Evolutionary conservation across 2,329 filamentous ascomycete genomes (phyloP), one percentile per base, ranked within the genome.

Genomic region (Verticillium nonalfalfae): DNA sequence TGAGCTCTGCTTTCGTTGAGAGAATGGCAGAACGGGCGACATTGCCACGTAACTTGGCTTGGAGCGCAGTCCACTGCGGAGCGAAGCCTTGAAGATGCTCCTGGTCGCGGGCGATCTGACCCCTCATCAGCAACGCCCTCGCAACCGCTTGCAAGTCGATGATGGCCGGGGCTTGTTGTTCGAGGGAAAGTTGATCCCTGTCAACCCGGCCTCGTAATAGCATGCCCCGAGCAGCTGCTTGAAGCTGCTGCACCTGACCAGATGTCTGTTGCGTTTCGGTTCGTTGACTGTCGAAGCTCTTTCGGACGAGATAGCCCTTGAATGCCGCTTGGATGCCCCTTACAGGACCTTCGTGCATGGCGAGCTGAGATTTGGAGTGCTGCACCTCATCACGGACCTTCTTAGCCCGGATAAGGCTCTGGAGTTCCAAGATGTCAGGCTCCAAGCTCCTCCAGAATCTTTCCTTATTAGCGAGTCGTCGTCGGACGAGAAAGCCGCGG

Each of bases 401-500:
- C 62, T 83, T 83, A 26, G 88, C 90, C 69, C 90, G 82, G 71
- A 92, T 84, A 56, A 96, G 80, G 72, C 88, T 96, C 74, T 99
- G 95, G 13, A 99, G 79, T 68, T 87, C 86, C 63, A 95, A 76
- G 56, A 98, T 83, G 63, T 91, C 85, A 6, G 81, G 79, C 72
- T 94, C 90, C 60, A 87, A 84, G 59, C 83, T 84, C 70, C 88
- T 86, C 85, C 87, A 91, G 70, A 87, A 83, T 61, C 84, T 76
- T 67, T 91, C 85, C 63, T 87, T 85, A 50, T 84, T 80, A 64
- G 79, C 77, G 69, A 90, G 80, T 45, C 82, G 81, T 58, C 79
- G 83, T 63, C 95, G 86, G 31, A 88, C 82, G 45, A 97, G 77
- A 71, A 90, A 86, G 9, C 92, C 94, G 57, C 94, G 87, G 3